Base-by-base conservation (phyloP, 192 early-diverging fungal genomes). In the Lobosporangium transversale region DNA sequence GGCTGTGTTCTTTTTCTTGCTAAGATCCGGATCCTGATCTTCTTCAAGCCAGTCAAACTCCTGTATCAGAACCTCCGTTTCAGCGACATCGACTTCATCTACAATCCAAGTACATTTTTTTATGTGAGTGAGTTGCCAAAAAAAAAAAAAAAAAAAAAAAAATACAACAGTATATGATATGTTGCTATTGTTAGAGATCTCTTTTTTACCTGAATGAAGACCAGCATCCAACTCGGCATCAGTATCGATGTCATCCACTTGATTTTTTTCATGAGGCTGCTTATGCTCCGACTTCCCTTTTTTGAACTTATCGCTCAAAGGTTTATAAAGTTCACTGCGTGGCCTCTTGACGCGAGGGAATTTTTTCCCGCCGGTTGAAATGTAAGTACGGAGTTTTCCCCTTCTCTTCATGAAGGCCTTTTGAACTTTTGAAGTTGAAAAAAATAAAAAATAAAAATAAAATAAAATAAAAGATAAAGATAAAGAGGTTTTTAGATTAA, bases 1-100 rank as follows among this genome's bases (percentile, higher is more conserved):
- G 5, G 40, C 6, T 2, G 53, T 5, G 12, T 20, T 8, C 5
- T 4, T 35, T 27, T 58, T 44, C 4, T 35, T 43, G n/a, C 52
- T 43, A 9, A 31, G 59, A 24, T 31, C 48, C 33, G 69, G 69
- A 50, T 71, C 69, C 54, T 57, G 69, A 44, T 79, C 76, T 6
- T 42, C 67, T 29, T 79, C 67, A 33, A 35, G 27, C 76, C 76
- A 79, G 21, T 79, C 76, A 30, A 79, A 79, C 23, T 47, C 43
- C 45, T 79, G 66, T 67, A 63, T 62, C 11, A 79, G 47, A 26
- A 57, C 53, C 32, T 68, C 67, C 11, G 69, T 61, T 4, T 70
- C 76, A 14, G 60, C 62, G n/a, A 56, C 66, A 20, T 64, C 69
- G 31, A 57, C 35, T 33, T 55, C 59, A n/a, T 70, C 68, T 70